Evolutionary conservation across 1,139 yeast species (phyloP), one percentile per base, ranked within the genome.

Genomic region (Blastobotrys ciferrii): DNA sequence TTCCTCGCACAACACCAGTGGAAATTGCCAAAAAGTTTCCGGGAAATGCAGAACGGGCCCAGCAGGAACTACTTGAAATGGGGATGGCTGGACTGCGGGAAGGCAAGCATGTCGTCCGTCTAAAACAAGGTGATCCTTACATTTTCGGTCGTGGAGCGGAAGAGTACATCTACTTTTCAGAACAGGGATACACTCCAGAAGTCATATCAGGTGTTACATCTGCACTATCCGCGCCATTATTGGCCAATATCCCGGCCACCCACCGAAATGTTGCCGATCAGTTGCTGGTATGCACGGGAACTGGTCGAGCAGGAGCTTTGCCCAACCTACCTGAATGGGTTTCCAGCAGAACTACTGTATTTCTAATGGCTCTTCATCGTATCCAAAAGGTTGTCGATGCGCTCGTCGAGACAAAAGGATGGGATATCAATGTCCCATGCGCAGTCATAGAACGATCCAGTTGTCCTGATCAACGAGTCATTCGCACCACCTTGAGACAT

Each of bases 121-220:
- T 92, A 55, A 92, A 92, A 65, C 98, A 92, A 69, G 98, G 98
- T 38, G 98, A 92, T 65, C 98, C 98, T 4, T 92, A 88, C 67
- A 87, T 92, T 31, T 92, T 88, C 65, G 98, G 98, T 3, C 81
- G 98, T 56, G 98, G 98, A 35, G 97, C 96, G 32, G 98, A 92
- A 68, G 98, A 92, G 63, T 87, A 67, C 62, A 62, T 78, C 14
- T 89, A 73, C 64, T 92, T 91, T 66, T 63, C 74, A 30, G 60
- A 70, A 13, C 78, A 83, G 54, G 96, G 96, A 0, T 87, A 63
- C 60, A 73, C 67, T 23, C 95, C 96, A 4, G 62, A 66, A 2
- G 96, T 92, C 1, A 63, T 91, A 12, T 92, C 98, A 0, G 98
- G 98, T 0, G 75, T 92, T 49, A 84, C 96, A 1, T 87, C 96